A percentile compares a stretch with the other conserved stretches of the same genome.
Conservation (phyloP, 106 monocot genomes). For the Phalaenopsis equestris region DNA sequence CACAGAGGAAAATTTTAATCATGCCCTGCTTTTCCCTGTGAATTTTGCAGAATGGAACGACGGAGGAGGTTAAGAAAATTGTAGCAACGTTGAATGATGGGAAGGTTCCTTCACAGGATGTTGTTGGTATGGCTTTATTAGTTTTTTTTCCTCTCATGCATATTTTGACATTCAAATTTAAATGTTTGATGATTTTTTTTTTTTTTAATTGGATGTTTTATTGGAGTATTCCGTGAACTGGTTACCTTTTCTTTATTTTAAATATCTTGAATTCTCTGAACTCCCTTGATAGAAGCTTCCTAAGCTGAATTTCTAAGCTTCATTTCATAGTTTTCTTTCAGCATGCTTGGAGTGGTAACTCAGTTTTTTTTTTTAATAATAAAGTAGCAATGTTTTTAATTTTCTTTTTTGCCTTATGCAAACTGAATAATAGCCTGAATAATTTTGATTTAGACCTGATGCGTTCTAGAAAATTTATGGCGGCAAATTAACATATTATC, state of each 20-base stretch:
- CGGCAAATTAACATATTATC: too few relatives aligned
- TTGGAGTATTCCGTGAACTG: background rate
- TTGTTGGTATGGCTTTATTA: conserved; percentile 40
- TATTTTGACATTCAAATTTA: background rate
- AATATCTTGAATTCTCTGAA: background rate
- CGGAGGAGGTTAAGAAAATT: conserved; percentile 63
- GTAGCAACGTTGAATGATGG: conserved; percentile 44
- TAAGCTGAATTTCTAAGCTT: background rate
- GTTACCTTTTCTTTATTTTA: background rate
- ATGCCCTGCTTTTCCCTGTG: background rate
- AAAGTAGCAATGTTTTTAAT: background rate
- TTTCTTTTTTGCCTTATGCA: background rate
- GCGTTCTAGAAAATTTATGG: too few relatives aligned
- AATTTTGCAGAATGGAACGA: conserved; percentile 57
- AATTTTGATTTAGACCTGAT: background rate
- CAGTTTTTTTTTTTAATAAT: background rate
- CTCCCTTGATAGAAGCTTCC: background rate
- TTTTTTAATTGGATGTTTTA: background rate
- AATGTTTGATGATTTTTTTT: background rate
- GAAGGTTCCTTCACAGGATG: conserved; percentile 49
- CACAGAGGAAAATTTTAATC: background rate
- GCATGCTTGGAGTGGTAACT: background rate
- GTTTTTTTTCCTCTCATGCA: background rate
- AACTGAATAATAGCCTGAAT: background rate
- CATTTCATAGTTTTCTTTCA: background rate